These are phyloP conservation scores for Albugo laibachii DNA, from an alignment of 352 stramenopile genomes.

Conservation along the genomic window DNA sequence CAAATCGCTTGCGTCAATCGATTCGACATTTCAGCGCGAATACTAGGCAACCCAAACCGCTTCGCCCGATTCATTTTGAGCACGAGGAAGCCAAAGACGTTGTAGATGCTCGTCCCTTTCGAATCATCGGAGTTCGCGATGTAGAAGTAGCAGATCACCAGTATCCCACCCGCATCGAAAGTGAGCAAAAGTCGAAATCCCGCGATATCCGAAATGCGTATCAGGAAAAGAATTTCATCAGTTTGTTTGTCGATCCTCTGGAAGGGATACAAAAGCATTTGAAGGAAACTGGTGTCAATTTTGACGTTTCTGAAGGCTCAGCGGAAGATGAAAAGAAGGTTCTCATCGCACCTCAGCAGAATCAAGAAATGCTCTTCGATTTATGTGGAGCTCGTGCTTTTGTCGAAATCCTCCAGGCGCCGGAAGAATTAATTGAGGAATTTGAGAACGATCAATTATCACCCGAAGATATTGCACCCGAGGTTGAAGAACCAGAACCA, in stretches of 20 bases:
- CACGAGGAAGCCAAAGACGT: slow-evolving; percentile 14
- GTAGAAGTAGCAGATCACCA: slow-evolving; percentile 59
- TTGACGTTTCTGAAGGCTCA: no score
- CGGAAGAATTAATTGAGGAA: slow-evolving; percentile 53
- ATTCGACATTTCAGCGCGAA: no score
- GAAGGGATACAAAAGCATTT: slow-evolving; percentile 39
- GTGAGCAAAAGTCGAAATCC: slow-evolving; percentile 37
- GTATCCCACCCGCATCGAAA: slow-evolving; percentile 44
- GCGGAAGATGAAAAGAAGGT: no score
- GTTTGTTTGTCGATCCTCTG: slow-evolving; percentile 63
- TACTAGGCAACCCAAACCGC: background rate
- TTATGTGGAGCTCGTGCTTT: slow-evolving; percentile 57
- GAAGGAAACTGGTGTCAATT: no score
- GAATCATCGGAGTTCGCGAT: slow-evolving; percentile 62
- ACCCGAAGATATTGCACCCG: background rate
- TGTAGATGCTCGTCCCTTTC: slow-evolving; percentile 13
- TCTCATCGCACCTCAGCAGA: no score
- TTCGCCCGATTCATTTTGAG: slow-evolving; percentile 57
- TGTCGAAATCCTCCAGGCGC: slow-evolving; percentile 68
- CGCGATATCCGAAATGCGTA: slow-evolving; percentile 55
- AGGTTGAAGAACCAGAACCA: no score
- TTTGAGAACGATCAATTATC: slow-evolving; percentile 21
- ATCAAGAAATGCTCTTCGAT: slow-evolving; percentile 33
- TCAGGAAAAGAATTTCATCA: slow-evolving; percentile 66
- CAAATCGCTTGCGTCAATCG: no score